Base-by-base conservation (phyloP, 345 rosid genomes). In the Brassica incana region DNA sequence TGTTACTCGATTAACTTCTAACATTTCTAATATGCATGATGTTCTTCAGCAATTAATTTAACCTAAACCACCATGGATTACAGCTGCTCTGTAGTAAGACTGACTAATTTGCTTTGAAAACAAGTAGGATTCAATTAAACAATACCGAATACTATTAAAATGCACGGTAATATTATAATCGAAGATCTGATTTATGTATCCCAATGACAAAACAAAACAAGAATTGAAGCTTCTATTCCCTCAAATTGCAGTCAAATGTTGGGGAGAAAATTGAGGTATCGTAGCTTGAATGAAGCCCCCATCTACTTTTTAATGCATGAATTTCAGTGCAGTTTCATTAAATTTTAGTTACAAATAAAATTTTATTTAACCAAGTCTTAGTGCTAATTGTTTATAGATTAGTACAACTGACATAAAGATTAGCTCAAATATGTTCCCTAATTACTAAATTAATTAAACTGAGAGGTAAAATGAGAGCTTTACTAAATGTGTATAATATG, bases 191-290 rank as follows among this genome's bases (percentile, higher is more conserved):
- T 73, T 81, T 68, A 63, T 62, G 84, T 81, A 81, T 81, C 84
- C 84, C 72, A 82, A 82, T 65, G 72, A 78, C 5, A 74, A 82
- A 78, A 82, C 84, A 82, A 82, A 78, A 82, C 82, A 82, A 65
- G 84, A 81, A 81, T 62, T 81, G 84, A 81, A 81, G 81, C 84
- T 81, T 81, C 82, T 82, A 74, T 77, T 48, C 81, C 82, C 82
- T 82, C 82, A 66, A 78, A 77, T 77, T 74, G 82, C 82, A 78
- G 84, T 74, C 82, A 82, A 82, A 82, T 78, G 82, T 81, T 81
- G 84, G 81, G 84, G 77, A 77, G 84, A 81, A 77, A 76, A 77
- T 59, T 77, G 72, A 81, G 67, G 84, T 68, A 66, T 81, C 77
- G 84, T 76, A 81, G 72, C 84, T 81, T 81, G 84, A 81, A 81